A percentile compares a stretch with the other conserved stretches of the same genome.
Conservation (phyloP, 2,329 filamentous ascomycete species). For the Akanthomyces uredinophilus region DNA sequence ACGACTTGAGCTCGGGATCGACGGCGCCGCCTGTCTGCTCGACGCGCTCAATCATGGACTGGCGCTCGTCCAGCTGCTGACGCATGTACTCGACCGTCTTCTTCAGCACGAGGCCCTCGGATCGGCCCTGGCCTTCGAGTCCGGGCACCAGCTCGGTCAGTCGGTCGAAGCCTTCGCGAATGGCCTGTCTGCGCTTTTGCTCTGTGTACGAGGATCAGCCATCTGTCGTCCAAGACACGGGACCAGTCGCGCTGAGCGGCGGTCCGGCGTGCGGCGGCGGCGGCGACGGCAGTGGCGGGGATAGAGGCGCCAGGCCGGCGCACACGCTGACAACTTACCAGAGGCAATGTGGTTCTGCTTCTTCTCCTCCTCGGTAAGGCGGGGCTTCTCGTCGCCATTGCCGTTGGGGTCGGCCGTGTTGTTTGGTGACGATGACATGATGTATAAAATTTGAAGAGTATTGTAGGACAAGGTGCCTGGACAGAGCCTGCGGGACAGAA, state of each 20-base stretch:
- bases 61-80: constrained; percentile 53
- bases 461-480: background rate
- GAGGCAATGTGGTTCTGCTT: constrained; percentile 52
- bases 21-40: constrained; percentile 56
- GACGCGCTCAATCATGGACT: constrained; percentile 52
- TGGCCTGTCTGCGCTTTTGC: constrained; percentile 52
- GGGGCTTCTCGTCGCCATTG: constrained; percentile 41
- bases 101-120: constrained; percentile 77
- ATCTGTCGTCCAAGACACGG: background rate
- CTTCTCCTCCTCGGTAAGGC: constrained; percentile 49
- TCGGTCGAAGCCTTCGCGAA: constrained; percentile 77
- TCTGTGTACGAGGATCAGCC: constrained; percentile 24
- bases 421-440: constrained; percentile 26
- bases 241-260: background rate
- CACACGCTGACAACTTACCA: constrained; percentile 31
- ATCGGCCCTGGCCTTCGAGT: constrained; percentile 75
- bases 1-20: constrained; percentile 41
- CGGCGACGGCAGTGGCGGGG: background rate
- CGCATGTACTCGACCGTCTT: constrained; percentile 63
- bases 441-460: background rate
- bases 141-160: constrained; percentile 77
- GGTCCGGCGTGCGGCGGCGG: background rate
- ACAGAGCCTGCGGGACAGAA: background rate
- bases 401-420: constrained; percentile 24
- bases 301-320: background rate